These are phyloP conservation scores for Chaetomiaceae sp. DNA, from an alignment of 2,329 filamentous ascomycete species.

Conservation along the genomic window DNA sequence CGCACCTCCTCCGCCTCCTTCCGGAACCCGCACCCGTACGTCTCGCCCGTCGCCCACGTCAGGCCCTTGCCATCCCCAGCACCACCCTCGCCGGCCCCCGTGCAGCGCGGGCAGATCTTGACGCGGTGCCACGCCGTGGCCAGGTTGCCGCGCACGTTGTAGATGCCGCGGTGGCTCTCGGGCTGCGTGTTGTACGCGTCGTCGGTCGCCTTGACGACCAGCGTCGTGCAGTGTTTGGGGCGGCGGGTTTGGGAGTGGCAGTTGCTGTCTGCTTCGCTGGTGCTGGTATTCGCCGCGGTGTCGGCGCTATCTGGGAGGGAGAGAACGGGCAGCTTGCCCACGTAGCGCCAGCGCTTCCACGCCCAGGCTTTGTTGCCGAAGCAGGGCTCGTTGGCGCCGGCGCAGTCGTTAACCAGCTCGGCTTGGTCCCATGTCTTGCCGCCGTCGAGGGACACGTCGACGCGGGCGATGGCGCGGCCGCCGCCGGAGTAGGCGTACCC, in stretches of 20 bases:
- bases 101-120: conserved; percentile 31
- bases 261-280: background rate
- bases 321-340: conserved; percentile 36
- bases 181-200: conserved; percentile 62
- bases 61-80: conserved; percentile 26
- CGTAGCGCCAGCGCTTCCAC: conserved; percentile 59
- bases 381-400: conserved; percentile 18
- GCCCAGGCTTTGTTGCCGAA: conserved; percentile 49
- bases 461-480: conserved; percentile 58
- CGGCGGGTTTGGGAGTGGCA: conserved; percentile 15
- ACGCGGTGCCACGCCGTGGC: conserved; percentile 63
- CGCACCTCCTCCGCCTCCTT: conserved; percentile 21
- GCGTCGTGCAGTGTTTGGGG: conserved; percentile 38
- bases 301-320: background rate
- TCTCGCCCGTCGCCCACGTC: conserved; percentile 25
- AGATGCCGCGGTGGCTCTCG: conserved; percentile 52
- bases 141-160: conserved; percentile 59
- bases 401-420: conserved; percentile 46
- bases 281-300: background rate
- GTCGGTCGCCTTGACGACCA: conserved; percentile 62
- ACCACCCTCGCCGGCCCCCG: conserved; percentile 6
- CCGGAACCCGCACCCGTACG: conserved; percentile 26
- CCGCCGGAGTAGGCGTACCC: conserved; percentile 66
- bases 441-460: conserved; percentile 59
- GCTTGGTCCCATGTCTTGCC: conserved; percentile 61